Evolutionary conservation across 148 eudicot genomes (phyloP).

Genomic region (Chenopodium formosanum): DNA sequence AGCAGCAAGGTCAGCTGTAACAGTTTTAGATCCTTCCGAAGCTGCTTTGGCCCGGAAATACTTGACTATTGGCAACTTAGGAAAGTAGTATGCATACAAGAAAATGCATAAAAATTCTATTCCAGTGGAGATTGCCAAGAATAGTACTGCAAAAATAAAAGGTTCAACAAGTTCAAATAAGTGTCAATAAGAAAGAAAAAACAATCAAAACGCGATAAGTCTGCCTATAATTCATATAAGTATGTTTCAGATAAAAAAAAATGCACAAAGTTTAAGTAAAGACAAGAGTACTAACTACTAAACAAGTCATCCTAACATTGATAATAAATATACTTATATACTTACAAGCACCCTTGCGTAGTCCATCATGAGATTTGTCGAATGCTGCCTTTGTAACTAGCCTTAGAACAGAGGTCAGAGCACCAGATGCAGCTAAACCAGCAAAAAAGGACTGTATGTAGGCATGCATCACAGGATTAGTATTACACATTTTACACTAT

Average conservation of each 20-base stretch:
- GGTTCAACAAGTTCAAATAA: too few relatives aligned
- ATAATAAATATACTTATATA: not conserved
- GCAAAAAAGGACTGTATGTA: conserved; percentile 61
- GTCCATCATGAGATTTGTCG: conserved; percentile 40
- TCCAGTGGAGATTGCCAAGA: conserved; percentile 45
- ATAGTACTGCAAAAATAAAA: conserved; percentile 42
- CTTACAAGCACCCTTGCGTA: conserved; percentile 53
- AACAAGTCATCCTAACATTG: not conserved
- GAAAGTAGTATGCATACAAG: conserved; percentile 47
- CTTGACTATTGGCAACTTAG: conserved; percentile 60
- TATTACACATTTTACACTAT: not conserved
- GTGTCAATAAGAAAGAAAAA: too few relatives aligned
- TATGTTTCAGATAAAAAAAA: too few relatives aligned
- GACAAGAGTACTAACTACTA: too few relatives aligned
- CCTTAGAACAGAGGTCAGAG: conserved; percentile 45
- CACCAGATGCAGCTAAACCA: conserved; percentile 56
- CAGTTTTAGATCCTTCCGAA: conserved; percentile 60
- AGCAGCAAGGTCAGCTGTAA: conserved; percentile 51
- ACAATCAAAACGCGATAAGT: too few relatives aligned
- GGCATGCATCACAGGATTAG: not conserved
- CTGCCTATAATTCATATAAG: too few relatives aligned
- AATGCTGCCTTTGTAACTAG: conserved; percentile 40
- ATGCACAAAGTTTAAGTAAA: too few relatives aligned
- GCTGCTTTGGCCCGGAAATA: conserved; percentile 60
- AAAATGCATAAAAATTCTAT: conserved; percentile 50